A percentile compares a stretch with the other conserved stretches of the same genome.
Evolutionary conservation across 257 asterid species (phyloP).

Genomic region (Plantago ovata): DNA sequence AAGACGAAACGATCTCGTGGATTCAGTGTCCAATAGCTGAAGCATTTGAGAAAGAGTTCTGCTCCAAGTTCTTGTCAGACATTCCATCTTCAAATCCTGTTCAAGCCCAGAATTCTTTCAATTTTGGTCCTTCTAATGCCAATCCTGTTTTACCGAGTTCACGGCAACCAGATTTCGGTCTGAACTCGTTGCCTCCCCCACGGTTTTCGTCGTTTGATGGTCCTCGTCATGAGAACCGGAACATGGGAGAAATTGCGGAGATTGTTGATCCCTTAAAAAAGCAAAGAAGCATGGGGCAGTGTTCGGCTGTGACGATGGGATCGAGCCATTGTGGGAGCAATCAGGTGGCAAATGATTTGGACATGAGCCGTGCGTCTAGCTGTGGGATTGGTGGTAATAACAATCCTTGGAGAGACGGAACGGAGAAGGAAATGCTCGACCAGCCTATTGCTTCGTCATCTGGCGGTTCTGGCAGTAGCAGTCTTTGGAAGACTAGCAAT

Average conservation of each 20-base stretch:
- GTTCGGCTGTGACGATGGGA: conserved; percentile 50
- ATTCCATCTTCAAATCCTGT: conserved; percentile 28
- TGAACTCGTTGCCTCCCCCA: conserved; percentile 40
- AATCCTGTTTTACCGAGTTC: conserved; percentile 17
- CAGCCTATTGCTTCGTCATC: conserved; percentile 52
- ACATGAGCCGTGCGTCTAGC: conserved; percentile 41
- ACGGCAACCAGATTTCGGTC: conserved; percentile 18
- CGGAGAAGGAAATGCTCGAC: conserved; percentile 37
- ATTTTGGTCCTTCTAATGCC: conserved; percentile 16
- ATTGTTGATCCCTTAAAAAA: conserved; percentile 17
- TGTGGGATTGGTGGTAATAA: conserved; percentile 25
- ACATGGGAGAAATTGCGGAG: conserved; percentile 9
- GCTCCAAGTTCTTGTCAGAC: conserved; percentile 47
- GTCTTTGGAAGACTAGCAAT: conserved; percentile 49
- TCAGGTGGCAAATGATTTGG: conserved; percentile 42
- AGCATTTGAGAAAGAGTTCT: conserved; percentile 62
- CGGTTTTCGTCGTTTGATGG: conserved; percentile 27
- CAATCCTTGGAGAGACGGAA: conserved; percentile 32
- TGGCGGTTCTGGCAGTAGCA: conserved; percentile 56
- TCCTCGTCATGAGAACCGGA: conserved; percentile 18
- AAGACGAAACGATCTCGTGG: conserved; percentile 55
- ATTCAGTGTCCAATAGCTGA: conserved; percentile 52
- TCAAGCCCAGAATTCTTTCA: conserved; percentile 21
- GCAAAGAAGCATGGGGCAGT: conserved; percentile 22
- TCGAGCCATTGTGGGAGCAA: conserved; percentile 83